phyloP scores from a whole-genome alignment of 1,284 basidiomycete genomes.

The Tetrapyrgos nigripes region DNA sequence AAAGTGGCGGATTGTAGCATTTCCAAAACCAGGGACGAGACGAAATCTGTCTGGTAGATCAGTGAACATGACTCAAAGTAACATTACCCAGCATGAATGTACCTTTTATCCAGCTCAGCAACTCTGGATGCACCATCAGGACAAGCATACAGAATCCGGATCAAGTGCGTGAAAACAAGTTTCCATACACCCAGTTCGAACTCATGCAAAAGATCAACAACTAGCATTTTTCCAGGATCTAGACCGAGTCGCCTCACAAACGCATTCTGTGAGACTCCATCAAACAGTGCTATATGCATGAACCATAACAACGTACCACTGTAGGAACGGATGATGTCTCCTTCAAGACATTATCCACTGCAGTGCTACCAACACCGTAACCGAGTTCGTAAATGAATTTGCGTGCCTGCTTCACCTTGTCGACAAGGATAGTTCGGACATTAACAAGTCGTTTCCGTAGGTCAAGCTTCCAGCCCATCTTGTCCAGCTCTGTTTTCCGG shows the following conservation, averaged over 20 bases:
- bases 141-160: constrained; percentile 35
- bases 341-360: neutral
- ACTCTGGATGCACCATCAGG: constrained; percentile 6
- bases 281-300: neutral
- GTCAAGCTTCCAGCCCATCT: neutral
- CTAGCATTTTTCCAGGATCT: constrained; percentile 34
- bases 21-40: constrained; percentile 29
- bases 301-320: neutral
- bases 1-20: constrained; percentile 33
- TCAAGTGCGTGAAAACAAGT: constrained; percentile 35
- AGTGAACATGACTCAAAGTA: neutral
- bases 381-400: constrained; percentile 27
- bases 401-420: constrained; percentile 14
- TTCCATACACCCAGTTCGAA: constrained; percentile 46
- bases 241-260: constrained; percentile 32
- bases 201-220: constrained; percentile 44
- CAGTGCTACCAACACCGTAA: constrained; percentile 8
- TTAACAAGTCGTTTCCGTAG: neutral
- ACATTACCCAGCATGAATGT: neutral
- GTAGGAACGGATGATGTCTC: constrained; percentile 1
- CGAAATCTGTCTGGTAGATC: constrained; percentile 26
- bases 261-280: constrained; percentile 32
- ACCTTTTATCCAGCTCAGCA: constrained; percentile 6
- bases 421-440: neutral
- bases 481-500: constrained; percentile 22